phyloP scores from a whole-genome alignment of 208 protist species.

The Acanthamoeba healyi region DNA sequence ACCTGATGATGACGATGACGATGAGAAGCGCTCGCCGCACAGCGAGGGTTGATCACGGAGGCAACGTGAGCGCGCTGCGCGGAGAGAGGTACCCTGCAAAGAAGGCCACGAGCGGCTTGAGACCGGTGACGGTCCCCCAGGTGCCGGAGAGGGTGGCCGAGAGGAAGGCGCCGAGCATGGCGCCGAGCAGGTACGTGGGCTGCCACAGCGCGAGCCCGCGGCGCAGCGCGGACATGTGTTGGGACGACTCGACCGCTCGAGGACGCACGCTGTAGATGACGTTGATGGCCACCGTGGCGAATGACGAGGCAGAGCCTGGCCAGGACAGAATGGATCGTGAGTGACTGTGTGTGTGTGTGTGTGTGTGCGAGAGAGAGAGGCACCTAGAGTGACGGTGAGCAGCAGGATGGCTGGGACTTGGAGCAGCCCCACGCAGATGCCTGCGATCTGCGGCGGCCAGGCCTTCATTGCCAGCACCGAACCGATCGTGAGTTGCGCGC shows the following conservation, averaged over 20 bases:
- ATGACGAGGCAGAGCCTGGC: constrained; percentile 7
- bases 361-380: no score
- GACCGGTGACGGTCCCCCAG: neutral
- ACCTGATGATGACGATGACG: neutral
- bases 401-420: constrained; percentile 29
- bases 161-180: neutral
- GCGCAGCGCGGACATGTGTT: constrained; percentile 9
- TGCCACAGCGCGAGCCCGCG: constrained; percentile 23
- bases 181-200: constrained; percentile 25
- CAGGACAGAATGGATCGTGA: neutral
- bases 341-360: neutral
- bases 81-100: neutral
- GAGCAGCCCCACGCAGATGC: constrained; percentile 28
- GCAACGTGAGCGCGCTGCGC: neutral
- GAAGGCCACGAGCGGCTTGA: neutral
- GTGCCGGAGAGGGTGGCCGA: constrained; percentile 4
- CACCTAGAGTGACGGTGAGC: constrained; percentile 16
- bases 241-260: neutral
- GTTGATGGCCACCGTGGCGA: constrained; percentile 46
- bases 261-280: neutral
- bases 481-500: neutral
- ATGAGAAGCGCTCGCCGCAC: no score
- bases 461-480: constrained; percentile 32
- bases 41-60: no score
- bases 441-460: constrained; percentile 44